Evolutionary conservation across 2,329 filamentous ascomycete species (phyloP), one percentile per base, ranked within the genome.

Genomic region (Ophiosphaerella narmari): DNA sequence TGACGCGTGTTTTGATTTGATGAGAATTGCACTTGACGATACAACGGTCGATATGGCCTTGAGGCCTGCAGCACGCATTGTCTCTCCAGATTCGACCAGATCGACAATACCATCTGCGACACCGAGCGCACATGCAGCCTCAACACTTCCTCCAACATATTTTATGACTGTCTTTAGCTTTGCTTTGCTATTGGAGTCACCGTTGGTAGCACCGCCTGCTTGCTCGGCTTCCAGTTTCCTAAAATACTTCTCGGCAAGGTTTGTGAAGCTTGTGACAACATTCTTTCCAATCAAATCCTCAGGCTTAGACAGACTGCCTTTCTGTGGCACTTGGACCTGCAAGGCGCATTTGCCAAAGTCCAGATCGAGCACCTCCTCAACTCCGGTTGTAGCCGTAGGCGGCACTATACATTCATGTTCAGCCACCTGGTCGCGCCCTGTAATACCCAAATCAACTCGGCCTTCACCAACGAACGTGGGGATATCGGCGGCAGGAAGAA

Each of bases 71-170:
- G 93, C 94, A 68, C 90, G 89, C 94, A 99, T 99, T 0, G 94
- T 99, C 76, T 97, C 93, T 48, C 94, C 94, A 16, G 94, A 97
- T 80, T 99, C 93, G 70, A 99, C 94, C 50, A 99, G 86, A 77
- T 99, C 94, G 39, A 99, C 91, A 72, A 99, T 97, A 43, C 93
- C 94, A 72, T 97, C 93, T 37, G 94, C 94, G 24, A 97, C 92
- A 45, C 94, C 94, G 46, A 99, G 80, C 16, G 94, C 93, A 71
- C 94, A 99, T 34, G 94, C 93, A 43, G 94, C 93, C 78, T 99
- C 94, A 31, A 99, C 94, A 80, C 93, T 97, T 13, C 94, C 94
- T 59, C 93, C 94, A 53, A 97, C 83, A 75, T 94, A 95, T 67
- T 96, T 90, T 66, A 99, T 91, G 68, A 91, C 91, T 8, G 94